These are phyloP conservation scores for Xylaria sp. DNA, from an alignment of 2,329 filamentous ascomycete species.

Conservation along the genomic window DNA sequence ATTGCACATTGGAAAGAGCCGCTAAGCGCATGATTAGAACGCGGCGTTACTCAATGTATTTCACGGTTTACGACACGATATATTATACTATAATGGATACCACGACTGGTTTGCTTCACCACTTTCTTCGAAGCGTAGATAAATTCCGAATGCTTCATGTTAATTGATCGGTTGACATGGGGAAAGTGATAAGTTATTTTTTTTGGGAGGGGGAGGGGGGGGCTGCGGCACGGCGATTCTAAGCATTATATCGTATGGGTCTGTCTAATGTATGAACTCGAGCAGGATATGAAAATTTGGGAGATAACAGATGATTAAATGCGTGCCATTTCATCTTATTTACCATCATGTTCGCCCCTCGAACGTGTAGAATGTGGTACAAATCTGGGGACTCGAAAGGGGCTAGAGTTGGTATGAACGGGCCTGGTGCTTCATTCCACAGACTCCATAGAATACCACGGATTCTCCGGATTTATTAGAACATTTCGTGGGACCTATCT, in stretches of 20 bases:
- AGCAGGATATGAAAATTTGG: neutral
- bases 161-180: neutral
- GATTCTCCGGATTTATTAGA: neutral
- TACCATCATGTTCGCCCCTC: neutral
- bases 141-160: neutral
- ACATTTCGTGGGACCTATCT: too few relatives aligned
- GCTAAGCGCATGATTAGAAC: constrained; percentile 13
- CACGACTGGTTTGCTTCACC: constrained; percentile 19
- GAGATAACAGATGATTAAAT: neutral
- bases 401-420: neutral
- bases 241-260: neutral
- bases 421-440: neutral
- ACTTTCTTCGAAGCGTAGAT: neutral
- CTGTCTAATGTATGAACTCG: neutral
- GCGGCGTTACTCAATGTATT: constrained; percentile 21
- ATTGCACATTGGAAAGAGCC: constrained; percentile 19
- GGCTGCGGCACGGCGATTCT: neutral
- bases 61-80: constrained; percentile 35
- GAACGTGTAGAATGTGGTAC: neutral
- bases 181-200: neutral
- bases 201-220: too few relatives aligned
- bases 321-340: neutral
- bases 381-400: neutral
- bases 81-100: constrained; percentile 33
- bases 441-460: neutral